Conservation (phyloP, 2,329 filamentous ascomycete genomes). For the Arthrinium phaeospermum region DNA sequence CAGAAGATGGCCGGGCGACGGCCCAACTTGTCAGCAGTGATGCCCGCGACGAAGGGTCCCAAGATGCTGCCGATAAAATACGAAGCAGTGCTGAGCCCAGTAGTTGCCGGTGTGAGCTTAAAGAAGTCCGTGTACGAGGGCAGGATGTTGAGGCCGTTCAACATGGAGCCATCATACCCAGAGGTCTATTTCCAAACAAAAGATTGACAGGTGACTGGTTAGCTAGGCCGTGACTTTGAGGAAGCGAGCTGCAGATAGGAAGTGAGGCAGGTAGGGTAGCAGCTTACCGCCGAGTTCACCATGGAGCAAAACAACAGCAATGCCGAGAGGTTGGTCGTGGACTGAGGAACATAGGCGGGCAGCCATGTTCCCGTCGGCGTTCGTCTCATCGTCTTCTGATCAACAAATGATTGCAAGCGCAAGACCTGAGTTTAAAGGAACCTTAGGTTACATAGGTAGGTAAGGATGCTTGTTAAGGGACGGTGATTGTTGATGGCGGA, state of each 20-base stretch:
- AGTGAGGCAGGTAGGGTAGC: conserved; percentile 20
- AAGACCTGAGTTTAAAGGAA: background rate
- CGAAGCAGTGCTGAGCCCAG: conserved; percentile 59
- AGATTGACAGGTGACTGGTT: background rate
- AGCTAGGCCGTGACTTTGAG: background rate
- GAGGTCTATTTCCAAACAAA: background rate
- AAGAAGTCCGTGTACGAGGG: conserved; percentile 63
- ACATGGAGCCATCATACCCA: conserved; percentile 56
- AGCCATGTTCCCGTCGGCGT: conserved; percentile 51
- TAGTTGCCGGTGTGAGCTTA: conserved; percentile 56
- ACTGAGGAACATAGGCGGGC: conserved; percentile 52
- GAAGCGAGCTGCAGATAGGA: conserved; percentile 25
- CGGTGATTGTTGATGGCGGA: background rate
- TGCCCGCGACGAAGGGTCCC: conserved; percentile 48
- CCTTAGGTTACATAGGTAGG: background rate
- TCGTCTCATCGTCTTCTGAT: conserved; percentile 30
- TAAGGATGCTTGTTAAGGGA: background rate
- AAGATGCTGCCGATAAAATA: conserved; percentile 59
- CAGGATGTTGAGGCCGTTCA: conserved; percentile 63
- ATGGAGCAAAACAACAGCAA: conserved; percentile 51
- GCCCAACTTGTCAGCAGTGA: conserved; percentile 48
- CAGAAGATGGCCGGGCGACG: conserved; percentile 50
- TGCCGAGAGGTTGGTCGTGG: conserved; percentile 44
- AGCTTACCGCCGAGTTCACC: conserved; percentile 48
- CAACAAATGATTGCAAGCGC: background rate